phyloP scores from a whole-genome alignment of 192 early-diverging fungal genomes.

The Obelidium mucronatum region DNA sequence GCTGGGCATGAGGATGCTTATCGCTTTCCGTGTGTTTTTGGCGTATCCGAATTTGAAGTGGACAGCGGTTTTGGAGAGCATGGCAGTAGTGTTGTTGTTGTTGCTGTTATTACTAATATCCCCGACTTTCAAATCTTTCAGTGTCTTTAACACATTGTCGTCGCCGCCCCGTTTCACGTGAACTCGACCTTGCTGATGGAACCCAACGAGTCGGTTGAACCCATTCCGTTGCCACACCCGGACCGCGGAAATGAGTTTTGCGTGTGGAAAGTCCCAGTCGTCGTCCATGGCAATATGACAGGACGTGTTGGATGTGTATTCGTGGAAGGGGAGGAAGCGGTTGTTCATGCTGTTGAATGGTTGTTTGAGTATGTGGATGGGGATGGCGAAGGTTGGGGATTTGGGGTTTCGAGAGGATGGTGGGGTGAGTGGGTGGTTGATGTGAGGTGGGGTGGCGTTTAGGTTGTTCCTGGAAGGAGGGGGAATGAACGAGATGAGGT shows the following conservation, averaged over 20 bases:
- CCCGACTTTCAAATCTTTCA: conserved; percentile 13
- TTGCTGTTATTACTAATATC: not conserved
- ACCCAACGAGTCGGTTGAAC: conserved; percentile 34
- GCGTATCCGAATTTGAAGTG: conserved; percentile 23
- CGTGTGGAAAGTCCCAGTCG: conserved; percentile 48
- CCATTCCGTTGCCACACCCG: conserved; percentile 33
- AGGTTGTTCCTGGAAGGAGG: no score
- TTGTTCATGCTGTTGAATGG: conserved; percentile 43
- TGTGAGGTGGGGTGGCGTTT: conserved; percentile 24
- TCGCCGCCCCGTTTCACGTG: conserved; percentile 21
- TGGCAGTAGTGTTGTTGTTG: no score
- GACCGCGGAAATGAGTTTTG: conserved; percentile 31
- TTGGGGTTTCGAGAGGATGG: not conserved
- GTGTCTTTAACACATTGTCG: not conserved
- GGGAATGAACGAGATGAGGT: no score
- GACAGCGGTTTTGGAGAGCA: not conserved
- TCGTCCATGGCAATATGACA: conserved; percentile 46
- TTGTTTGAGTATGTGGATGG: conserved; percentile 33
- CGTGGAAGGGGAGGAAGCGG: conserved; percentile 33
- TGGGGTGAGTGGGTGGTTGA: conserved; percentile 16
- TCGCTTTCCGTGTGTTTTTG: not conserved
- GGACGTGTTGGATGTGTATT: conserved; percentile 17
- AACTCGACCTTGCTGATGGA: conserved; percentile 36
- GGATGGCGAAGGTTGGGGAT: conserved; percentile 8
- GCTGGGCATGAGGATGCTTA: conserved; percentile 40